These are phyloP conservation scores for Selaginella tamariscina DNA, from an alignment of 75 land plant genomes.

Conservation along the genomic window DNA sequence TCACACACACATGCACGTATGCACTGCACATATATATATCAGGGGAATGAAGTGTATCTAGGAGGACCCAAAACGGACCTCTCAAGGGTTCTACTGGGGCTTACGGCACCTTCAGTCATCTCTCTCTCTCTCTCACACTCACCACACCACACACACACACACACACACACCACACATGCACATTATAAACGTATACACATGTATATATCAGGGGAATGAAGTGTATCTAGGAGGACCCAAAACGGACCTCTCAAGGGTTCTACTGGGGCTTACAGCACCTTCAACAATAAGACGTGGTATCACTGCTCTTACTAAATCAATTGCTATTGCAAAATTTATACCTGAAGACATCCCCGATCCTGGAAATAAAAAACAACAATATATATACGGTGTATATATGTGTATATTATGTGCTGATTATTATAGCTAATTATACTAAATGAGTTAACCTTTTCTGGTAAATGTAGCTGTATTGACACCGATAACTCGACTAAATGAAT, in stretches of 20 bases:
- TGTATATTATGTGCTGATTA: neutral
- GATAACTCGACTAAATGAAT: constrained; percentile 78
- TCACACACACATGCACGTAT: too few species aligned
- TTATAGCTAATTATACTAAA: constrained; percentile 5
- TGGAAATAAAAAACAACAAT: constrained; percentile 26
- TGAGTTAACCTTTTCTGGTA: constrained; percentile 58
- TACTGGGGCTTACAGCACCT: constrained; percentile 33
- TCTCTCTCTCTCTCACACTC: too few species aligned
- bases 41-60: neutral
- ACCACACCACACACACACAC: too few species aligned
- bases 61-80: neutral
- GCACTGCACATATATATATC: too few species aligned
- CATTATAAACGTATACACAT: too few species aligned
- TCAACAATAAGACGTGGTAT: constrained; percentile 73
- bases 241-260: neutral
- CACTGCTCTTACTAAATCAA: constrained; percentile 43
- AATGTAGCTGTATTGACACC: constrained; percentile 93
- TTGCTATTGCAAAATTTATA: constrained; percentile 84
- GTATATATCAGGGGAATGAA: neutral
- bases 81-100: neutral
- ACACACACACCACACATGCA: too few species aligned
- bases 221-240: neutral
- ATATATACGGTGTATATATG: neutral
- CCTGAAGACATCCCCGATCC: constrained; percentile 83
- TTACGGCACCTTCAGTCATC: constrained; percentile 37